Conservation (phyloP, 2,329 filamentous ascomycete genomes). For the Diplodia mutila region DNA sequence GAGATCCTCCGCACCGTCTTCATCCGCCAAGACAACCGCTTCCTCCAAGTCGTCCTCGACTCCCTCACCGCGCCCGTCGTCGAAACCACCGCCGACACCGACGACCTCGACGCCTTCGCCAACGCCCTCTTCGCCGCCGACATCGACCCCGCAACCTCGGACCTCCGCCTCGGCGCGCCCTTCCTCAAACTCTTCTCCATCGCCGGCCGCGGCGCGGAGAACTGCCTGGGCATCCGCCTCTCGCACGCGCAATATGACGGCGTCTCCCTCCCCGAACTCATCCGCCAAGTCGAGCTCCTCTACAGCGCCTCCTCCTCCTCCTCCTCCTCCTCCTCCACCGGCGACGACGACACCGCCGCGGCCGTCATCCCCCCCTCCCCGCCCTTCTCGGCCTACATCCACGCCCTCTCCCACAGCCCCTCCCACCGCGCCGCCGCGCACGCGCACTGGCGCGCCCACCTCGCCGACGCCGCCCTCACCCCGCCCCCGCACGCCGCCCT, state of each 20-base stretch:
- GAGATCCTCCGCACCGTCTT: slow-evolving; percentile 71
- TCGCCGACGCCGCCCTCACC: slow-evolving; percentile 53
- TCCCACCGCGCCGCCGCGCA: slow-evolving; percentile 69
- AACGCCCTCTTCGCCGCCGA: slow-evolving; percentile 60
- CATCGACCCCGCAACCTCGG: slow-evolving; percentile 46
- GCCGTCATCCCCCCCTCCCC: slow-evolving; percentile 34
- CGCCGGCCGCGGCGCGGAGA: slow-evolving; percentile 40
- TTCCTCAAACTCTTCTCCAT: slow-evolving; percentile 61
- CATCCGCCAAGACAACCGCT: slow-evolving; percentile 53
- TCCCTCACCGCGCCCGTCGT: slow-evolving; percentile 57
- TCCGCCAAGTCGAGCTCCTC: slow-evolving; percentile 62
- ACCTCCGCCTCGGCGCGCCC: slow-evolving; percentile 61
- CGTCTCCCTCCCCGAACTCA: slow-evolving; percentile 65
- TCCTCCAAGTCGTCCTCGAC: slow-evolving; percentile 62
- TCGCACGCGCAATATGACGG: slow-evolving; percentile 73
- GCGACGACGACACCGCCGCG: slow-evolving; percentile 42
- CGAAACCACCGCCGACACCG: slow-evolving; percentile 47
- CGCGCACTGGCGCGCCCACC: slow-evolving; percentile 62
- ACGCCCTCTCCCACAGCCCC: slow-evolving; percentile 48
- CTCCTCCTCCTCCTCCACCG: slow-evolving; percentile 47
- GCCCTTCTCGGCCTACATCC: slow-evolving; percentile 54
- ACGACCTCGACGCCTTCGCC: slow-evolving; percentile 57
- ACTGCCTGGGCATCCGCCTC: slow-evolving; percentile 62
- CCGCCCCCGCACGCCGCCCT: slow-evolving; percentile 46
- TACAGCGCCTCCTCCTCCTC: slow-evolving; percentile 46